Conservation (phyloP, 2,329 filamentous ascomycete genomes). For the Hirsutella minnesotensis region DNA sequence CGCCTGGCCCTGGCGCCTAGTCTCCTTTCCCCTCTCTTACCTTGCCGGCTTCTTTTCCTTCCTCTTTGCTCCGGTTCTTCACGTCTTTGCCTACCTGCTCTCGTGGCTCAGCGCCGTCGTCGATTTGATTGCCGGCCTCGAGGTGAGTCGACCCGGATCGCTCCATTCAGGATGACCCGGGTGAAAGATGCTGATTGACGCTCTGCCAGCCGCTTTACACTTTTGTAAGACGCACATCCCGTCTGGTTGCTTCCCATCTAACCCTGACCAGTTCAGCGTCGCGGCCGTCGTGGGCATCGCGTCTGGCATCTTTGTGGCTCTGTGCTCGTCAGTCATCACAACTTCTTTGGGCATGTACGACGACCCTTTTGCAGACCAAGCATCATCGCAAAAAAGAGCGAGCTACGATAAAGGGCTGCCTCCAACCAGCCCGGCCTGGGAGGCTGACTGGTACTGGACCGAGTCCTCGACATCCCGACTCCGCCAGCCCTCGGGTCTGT, state of each 20-base stretch:
- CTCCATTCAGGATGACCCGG: no score
- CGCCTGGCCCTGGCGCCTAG: constrained; percentile 18
- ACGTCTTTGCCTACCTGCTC: constrained; percentile 17
- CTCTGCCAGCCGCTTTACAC: constrained; percentile 26
- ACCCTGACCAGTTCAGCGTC: constrained; percentile 38
- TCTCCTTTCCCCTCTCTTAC: constrained; percentile 17
- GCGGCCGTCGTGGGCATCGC: constrained; percentile 56
- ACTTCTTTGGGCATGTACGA: constrained; percentile 34
- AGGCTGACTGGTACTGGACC: constrained; percentile 26
- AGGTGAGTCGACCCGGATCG: constrained; percentile 15
- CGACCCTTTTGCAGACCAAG: constrained; percentile 6
- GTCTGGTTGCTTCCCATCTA: neutral
- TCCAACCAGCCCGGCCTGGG: constrained; percentile 5
- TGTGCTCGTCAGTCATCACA: constrained; percentile 42
- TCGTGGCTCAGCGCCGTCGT: constrained; percentile 11
- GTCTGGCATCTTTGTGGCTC: constrained; percentile 47
- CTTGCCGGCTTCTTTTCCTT: constrained; percentile 15
- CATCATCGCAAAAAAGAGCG: constrained; percentile 3
- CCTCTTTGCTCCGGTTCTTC: constrained; percentile 24
- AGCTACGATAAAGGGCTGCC: neutral
- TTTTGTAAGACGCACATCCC: constrained; percentile 21
- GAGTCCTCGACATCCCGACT: constrained; percentile 24
- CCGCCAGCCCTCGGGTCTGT: constrained; percentile 34
- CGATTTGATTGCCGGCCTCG: constrained; percentile 18
- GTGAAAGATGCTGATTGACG: neutral